Evolutionary conservation across 108 stramenopile genomes (phyloP), one percentile per base, ranked within the genome.

Genomic region (Aureococcus anophagefferens): DNA sequence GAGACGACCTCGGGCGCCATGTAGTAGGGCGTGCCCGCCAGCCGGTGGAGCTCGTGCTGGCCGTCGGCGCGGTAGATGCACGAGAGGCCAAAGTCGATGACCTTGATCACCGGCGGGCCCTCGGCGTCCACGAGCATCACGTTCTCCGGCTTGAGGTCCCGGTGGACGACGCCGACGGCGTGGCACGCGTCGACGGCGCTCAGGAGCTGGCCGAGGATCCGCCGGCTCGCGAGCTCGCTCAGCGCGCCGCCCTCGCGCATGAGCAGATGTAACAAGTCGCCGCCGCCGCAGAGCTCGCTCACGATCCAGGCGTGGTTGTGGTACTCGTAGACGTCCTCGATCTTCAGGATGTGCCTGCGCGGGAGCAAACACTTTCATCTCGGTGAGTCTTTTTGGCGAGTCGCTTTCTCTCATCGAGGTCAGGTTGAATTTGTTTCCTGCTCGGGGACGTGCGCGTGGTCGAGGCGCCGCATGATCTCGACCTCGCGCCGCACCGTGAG

Each of bases 31-130:
- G 89, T 89, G 3, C 89, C 89, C 64, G 72, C 66, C 44, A 79
- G 40, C 9, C 40, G 40, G 40, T 44, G 40, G 9, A 44, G 40
- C 40, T 44, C 9, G 9, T 13, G 40, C 40, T 5, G 9, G 40
- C 40, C 40, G 40, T 44, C 40, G 9, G 5, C 13, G 9, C 18
- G 33, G 64, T 28, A 33, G 33, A 59, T 59, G 51, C 21, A 59
- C 0, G 94, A 91, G 74, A 95, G 91, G 1, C 94, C 94, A 74
- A 95, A 95, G 82, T 95, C 94, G 17, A 89, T 89, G 67, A 95
- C 37, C 44, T 90, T 89, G 68, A 95, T 88, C 64, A 11, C 40
- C 9, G 40, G 40, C 40, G 40, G 40, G 40, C 51, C 51, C 51
- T 18, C 25, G 25, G 7, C 0, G 0, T 45, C 35, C 32, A n/a